Evolutionary conservation across 1,139 yeast species (phyloP).

Genomic region (Magnusiomyces paraingens): DNA sequence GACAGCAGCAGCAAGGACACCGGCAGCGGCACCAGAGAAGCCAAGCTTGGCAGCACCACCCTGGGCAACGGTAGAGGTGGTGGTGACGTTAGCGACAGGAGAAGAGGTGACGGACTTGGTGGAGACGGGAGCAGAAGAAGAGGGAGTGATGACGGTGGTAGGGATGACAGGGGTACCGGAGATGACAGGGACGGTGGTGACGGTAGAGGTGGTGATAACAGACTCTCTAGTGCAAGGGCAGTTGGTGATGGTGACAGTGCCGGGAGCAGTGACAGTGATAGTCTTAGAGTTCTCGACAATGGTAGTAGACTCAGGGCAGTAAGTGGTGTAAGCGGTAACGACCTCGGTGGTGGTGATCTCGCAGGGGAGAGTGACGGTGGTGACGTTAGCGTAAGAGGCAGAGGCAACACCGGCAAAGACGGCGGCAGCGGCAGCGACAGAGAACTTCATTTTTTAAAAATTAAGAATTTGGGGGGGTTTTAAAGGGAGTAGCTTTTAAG

Average conservation of each 20-base stretch:
- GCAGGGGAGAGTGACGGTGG: conserved; percentile 22
- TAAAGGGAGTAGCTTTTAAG: background rate
- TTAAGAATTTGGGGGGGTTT: too few species aligned
- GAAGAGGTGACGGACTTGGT: background rate
- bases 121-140: background rate
- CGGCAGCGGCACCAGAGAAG: background rate
- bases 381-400: conserved; percentile 22
- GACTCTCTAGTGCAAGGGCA: conserved; percentile 42
- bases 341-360: conserved; percentile 28
- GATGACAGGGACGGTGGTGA: too few species aligned
- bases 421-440: conserved; percentile 19
- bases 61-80: background rate
- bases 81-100: background rate
- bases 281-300: conserved; percentile 34
- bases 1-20: background rate
- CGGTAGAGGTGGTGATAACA: background rate
- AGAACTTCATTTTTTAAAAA: conserved; percentile 31
- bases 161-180: too few species aligned
- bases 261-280: conserved; percentile 38
- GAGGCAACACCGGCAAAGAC: conserved; percentile 22
- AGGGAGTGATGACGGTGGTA: too few species aligned
- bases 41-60: background rate
- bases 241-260: conserved; percentile 40
- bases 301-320: conserved; percentile 40
- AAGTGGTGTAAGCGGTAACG: conserved; percentile 36